phyloP scores from a whole-genome alignment of 129 eudicot genomes.

The Escallonia herrerae region DNA sequence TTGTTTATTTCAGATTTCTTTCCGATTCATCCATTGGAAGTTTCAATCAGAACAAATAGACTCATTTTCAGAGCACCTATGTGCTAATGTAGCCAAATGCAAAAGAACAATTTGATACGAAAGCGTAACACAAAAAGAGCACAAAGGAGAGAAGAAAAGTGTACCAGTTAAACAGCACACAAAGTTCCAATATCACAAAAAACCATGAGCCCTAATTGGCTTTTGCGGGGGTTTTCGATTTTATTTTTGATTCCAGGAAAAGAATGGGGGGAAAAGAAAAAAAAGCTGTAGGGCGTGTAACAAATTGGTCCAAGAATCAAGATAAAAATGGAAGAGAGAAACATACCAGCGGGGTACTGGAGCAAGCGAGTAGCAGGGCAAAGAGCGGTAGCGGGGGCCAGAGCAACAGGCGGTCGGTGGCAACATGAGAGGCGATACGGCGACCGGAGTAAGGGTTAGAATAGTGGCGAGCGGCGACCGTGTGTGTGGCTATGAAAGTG shows the following conservation, averaged over 20 bases:
- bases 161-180: background rate
- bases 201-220: slow-evolving; percentile 22
- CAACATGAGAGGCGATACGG: too few relatives aligned
- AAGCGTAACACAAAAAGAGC: background rate
- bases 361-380: too few relatives aligned
- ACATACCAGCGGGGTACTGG: too few relatives aligned
- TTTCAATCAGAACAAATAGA: too few relatives aligned
- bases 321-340: slow-evolving; percentile 19
- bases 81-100: background rate
- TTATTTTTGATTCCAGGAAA: background rate
- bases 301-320: slow-evolving; percentile 69
- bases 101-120: too few relatives aligned
- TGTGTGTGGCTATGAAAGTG: too few relatives aligned
- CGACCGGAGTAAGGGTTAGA: too few relatives aligned
- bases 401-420: too few relatives aligned
- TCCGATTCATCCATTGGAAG: background rate
- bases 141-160: background rate
- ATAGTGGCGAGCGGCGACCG: too few relatives aligned
- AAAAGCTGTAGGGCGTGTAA: slow-evolving; percentile 22
- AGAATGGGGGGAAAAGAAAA: slow-evolving; percentile 1
- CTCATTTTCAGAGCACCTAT: background rate
- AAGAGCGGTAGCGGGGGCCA: too few relatives aligned
- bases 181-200: background rate
- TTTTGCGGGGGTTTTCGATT: background rate
- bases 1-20: too few relatives aligned